Evolutionary conservation across 306 rosid genomes (phyloP), one percentile per base, ranked within the genome.

Genomic region (Vigna angularis): DNA sequence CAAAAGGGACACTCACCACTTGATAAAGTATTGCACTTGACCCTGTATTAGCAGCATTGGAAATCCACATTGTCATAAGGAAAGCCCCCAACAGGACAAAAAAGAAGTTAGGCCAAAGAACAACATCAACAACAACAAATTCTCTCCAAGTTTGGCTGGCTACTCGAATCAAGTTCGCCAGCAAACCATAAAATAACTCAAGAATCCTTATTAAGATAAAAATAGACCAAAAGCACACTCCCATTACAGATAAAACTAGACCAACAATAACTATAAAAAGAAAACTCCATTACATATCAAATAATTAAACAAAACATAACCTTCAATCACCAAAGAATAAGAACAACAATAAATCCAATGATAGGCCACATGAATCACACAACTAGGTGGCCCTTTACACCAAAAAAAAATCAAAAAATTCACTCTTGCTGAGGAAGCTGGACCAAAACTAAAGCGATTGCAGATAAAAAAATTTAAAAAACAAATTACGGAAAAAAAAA

Each of bases 1-100:
- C 49, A 16, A 50, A 65, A 22, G 48, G 47, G 73, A 69, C 56
- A 82, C 92, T 59, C 86, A 94, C 98, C 98, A 95, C 88, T 92
- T 91, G 84, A 95, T 83, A 24, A 90, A 87, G 72, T 95, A 95
- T 83, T 92, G 92, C 67, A 86, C 83, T 86, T 89, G 87, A 48
- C 98, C 93, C 98, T 95, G 72, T 40, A 55, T 73, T 73, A 59
- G 62, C 75, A 77, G 44, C 71, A 79, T 70, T 69, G 36, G 17
- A 49, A 51, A 44, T 76, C 49, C 40, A 65, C 44, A 48, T 42
- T 50, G 14, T 69, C 82, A 58, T 9, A 66, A 70, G 16, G 14
- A 15, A 26, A 65, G 16, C n/a, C 16, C 26, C 12, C 12, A 59
- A 17, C 47, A 28, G 15, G 24, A 64, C 15, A 62, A 47, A 16